Percentiles rank a stretch among this genome's conserved stretches.
Conservation (phyloP, 2,329 filamentous ascomycete genomes). For the Xylariaceae sp. region DNA sequence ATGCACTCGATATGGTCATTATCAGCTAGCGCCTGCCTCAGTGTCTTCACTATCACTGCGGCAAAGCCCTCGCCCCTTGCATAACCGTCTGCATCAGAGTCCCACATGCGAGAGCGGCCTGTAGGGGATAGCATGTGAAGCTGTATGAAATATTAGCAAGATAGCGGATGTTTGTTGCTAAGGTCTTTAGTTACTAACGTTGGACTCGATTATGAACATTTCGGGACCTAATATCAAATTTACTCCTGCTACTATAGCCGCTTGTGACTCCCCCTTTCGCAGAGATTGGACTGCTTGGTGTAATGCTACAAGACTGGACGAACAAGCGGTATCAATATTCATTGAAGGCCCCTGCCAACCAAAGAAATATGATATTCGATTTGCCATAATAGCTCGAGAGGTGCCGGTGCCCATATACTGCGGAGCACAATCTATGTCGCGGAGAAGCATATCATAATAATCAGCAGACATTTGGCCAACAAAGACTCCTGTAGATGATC, state of each 20-base stretch:
- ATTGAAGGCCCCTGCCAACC: slow-evolving; percentile 59
- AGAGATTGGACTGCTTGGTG: slow-evolving; percentile 57
- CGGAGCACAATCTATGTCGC: too few relatives aligned
- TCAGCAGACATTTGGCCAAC: slow-evolving; percentile 31
- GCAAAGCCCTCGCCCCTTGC: slow-evolving; percentile 55
- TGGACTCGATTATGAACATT: neutral
- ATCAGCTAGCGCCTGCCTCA: slow-evolving; percentile 41
- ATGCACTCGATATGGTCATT: slow-evolving; percentile 17
- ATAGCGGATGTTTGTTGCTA: too few relatives aligned
- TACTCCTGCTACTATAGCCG: slow-evolving; percentile 35
- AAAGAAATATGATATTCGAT: slow-evolving; percentile 59
- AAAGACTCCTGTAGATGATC: slow-evolving; percentile 56
- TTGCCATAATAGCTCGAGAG: slow-evolving; percentile 56
- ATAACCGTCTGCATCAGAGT: slow-evolving; percentile 52
- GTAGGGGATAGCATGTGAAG: slow-evolving; percentile 43
- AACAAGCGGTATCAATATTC: slow-evolving; percentile 63
- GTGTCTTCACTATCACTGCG: slow-evolving; percentile 49
- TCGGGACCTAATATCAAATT: slow-evolving; percentile 38
- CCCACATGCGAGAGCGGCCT: slow-evolving; percentile 43
- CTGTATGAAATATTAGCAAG: too few relatives aligned
- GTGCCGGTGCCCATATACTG: slow-evolving; percentile 46
- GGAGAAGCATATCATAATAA: too few relatives aligned
- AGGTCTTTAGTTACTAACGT: too few relatives aligned
- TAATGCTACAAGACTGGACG: slow-evolving; percentile 56
- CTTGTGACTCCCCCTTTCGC: slow-evolving; percentile 45